Conservation (phyloP, 2,329 filamentous ascomycete species). For the Calonectria pseudoturangicola region DNA sequence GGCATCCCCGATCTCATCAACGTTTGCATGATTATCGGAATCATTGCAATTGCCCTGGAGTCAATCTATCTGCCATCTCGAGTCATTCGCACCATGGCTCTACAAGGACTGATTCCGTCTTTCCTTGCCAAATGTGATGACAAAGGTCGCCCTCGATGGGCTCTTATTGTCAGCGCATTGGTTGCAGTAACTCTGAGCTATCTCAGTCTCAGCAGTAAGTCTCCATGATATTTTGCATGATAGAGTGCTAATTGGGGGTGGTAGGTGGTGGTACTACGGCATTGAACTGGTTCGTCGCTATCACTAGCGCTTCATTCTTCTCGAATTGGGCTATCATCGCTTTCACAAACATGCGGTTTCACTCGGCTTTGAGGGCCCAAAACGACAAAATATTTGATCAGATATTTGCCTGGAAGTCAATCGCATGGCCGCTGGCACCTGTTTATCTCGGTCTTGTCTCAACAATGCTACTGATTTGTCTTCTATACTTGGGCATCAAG, state of each 20-base stretch:
- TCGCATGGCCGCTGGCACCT: neutral
- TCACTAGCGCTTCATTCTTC: neutral
- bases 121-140: constrained; percentile 36
- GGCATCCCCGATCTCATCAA: constrained; percentile 45
- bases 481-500: neutral
- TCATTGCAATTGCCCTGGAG: constrained; percentile 43
- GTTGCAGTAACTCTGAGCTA: constrained; percentile 38
- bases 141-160: constrained; percentile 35
- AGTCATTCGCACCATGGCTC: constrained; percentile 34
- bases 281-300: neutral
- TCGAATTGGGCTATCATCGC: neutral
- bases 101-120: constrained; percentile 29
- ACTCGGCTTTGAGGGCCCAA: neutral
- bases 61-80: constrained; percentile 35
- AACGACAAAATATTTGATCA: neutral
- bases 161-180: constrained; percentile 22
- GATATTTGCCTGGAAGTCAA: neutral
- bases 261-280: neutral
- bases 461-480: neutral
- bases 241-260: neutral
- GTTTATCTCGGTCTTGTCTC: neutral
- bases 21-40: constrained; percentile 47
- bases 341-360: neutral
- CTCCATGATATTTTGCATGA: neutral
- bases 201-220: constrained; percentile 37